phyloP scores from a whole-genome alignment of 345 rosid species.

The Eutrema japonicum region DNA sequence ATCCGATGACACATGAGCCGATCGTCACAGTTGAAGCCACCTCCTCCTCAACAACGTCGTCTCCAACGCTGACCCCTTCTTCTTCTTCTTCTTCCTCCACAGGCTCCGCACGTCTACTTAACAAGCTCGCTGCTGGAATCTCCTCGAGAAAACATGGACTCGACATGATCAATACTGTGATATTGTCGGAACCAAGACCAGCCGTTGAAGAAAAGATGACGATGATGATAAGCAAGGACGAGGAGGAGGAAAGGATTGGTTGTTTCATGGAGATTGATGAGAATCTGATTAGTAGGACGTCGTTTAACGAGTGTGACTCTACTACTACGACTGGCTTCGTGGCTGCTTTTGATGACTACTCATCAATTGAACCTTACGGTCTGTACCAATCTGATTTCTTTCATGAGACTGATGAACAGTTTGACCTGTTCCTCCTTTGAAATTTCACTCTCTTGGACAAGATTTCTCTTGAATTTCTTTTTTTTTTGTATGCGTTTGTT shows the following conservation, averaged over 20 bases:
- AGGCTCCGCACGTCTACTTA: constrained; percentile 33
- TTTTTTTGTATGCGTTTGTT: background rate
- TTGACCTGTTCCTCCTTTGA: constrained; percentile 27
- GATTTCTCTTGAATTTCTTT: background rate
- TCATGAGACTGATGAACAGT: constrained; percentile 27
- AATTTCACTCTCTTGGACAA: background rate
- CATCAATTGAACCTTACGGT: constrained; percentile 1
- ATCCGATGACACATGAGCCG: constrained; percentile 43
- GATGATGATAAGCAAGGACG: constrained; percentile 2
- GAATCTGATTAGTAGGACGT: constrained; percentile 8
- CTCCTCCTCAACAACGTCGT: constrained; percentile 25
- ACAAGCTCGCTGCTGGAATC: constrained; percentile 40
- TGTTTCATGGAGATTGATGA: constrained; percentile 36
- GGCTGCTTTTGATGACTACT: constrained; percentile 29
- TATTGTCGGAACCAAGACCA: constrained; percentile 32
- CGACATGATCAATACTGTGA: constrained; percentile 31
- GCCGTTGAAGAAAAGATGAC: constrained; percentile 18
- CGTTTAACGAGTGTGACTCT: constrained; percentile 23
- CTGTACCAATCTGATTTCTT: constrained; percentile 18
- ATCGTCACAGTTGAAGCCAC: background rate
- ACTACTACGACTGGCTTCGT: background rate
- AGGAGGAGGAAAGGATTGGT: constrained; percentile 9
- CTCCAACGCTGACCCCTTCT: constrained; percentile 12
- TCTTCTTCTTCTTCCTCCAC: constrained; percentile 21
- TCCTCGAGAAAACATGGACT: constrained; percentile 25